Evolutionary conservation across 148 eudicot species (phyloP), one percentile per base, ranked within the genome.

Genomic region (Chenopodium album): DNA sequence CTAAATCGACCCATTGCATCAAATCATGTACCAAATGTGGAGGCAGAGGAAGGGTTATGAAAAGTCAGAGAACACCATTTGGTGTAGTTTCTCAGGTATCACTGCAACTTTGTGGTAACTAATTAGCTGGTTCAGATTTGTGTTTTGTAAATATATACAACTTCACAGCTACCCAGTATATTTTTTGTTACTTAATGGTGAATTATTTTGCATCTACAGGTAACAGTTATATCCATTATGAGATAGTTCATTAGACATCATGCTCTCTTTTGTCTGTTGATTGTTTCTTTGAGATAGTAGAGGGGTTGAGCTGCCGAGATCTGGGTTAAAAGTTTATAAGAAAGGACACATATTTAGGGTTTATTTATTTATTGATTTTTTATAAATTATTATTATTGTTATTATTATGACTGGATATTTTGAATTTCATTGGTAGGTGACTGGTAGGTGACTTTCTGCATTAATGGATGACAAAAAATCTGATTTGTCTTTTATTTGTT

Each of bases 41-140:
- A 82, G 98, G 98, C 72, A 93, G 92, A 87, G 98, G 98, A 80
- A 90, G 89, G 82, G 84, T 90, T 72, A 71, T 85, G 80, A 90
- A 86, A 88, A 92, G 87, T 83, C 94, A 93, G 87, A 92, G 86
- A 84, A 95, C 98, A 67, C 98, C 97, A 56, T 95, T 95, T 87
- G 98, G 98, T 78, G 81, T 92, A 48, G 90, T 92, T 86, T 95
- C 98, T 78, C 93, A 93, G 98, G 98, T 93, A 90, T 64, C 67
- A 52, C 34, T n/a, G 23, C 23, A 70, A 29, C 32, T 56, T 46
- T 52, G 31, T 23, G 80, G 56, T 67, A 78, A 26, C 3, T 22
- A 17, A 20, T 32, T 2, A 34, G 74, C 14, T 60, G n/a, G 76
- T 75, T 12, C 12, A 17, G 37, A 77, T 34, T 11, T 29, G 19